Evolutionary conservation across 2,329 filamentous ascomycete species (phyloP), one percentile per base, ranked within the genome.

Genomic region (Neopestalotiopsis rosae): DNA sequence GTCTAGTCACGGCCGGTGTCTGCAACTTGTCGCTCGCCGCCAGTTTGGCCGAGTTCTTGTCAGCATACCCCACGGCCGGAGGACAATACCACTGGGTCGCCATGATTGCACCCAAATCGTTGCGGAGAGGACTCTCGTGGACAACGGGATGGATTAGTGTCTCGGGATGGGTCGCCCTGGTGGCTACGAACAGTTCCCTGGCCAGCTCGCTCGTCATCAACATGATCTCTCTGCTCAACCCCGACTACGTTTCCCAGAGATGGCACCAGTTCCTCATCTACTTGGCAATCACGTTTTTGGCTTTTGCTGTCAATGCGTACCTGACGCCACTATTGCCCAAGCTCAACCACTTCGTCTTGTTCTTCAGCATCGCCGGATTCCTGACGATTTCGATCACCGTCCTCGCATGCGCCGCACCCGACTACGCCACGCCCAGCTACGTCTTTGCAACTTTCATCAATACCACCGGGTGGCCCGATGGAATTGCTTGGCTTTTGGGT

Each of bases 211-310:
- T 94, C 70, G 86, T 94, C 64, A 77, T 92, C 38, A 89, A 90
- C 67, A 85, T 92, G 59, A 89, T 93, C 66, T 83, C 86, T 1
- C 81, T 94, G 45, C 86, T 90, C 78, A 81, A 90, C 71, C 82
- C 87, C 0, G 81, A 77, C 62, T 93, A 90, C 75, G 81, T 84
- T 24, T 69, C 87, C 1, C 78, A 91, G 74, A 75, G 87, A 5
- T 94, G 91, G 90, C 91, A 94, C 74, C 89, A 92, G 72, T 94
- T 94, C 77, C 81, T 93, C 30, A 90, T 94, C 59, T 94, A 93
- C 77, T 84, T 92, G 59, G 90, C 78, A 5, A 90, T 90, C 75
- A 90, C 88, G 5, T 69, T 90, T 28, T 78, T 87, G 13, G 89
- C 89, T 2, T 88, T 93, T 69, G 68, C 87, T 61, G 81, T 93